Base-by-base conservation (phyloP, 148 eudicot species). In the Fallopia convolvulus region DNA sequence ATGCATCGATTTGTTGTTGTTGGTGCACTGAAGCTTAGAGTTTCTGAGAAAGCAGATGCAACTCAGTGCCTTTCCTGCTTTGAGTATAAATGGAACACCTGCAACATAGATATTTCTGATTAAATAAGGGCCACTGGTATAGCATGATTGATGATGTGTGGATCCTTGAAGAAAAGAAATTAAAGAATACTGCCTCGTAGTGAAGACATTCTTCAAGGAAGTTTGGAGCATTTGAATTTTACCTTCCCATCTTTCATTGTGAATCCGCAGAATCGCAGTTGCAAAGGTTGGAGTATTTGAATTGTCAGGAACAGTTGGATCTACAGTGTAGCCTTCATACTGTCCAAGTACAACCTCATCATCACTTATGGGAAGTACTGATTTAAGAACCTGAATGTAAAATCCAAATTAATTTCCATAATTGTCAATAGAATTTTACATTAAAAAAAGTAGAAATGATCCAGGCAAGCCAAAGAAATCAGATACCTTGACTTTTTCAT, bases 221-320 rank as follows among this genome's bases (percentile, higher is more conserved):
- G 56, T 50, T 17, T 71, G 46, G n/a, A n/a, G n/a, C n/a, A n/a
- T n/a, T n/a, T n/a, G n/a, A n/a, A n/a, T n/a, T n/a, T n/a, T 66
- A 94, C 98, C 99, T 92, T 94, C 99, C 99, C 99, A 94, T 89
- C 99, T 90, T 83, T 94, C 99, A 60, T 87, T 94, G 86, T 94
- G 93, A 77, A 94, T 88, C 76, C 92, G 85, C 66, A 94, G 85
- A 66, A 94, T 56, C 78, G 85, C 79, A 44, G 97, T 94, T 32
- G 99, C 99, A 88, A 92, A 94, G 78, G 99, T 94, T 72, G 99
- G 99, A 76, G 99, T 94, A 70, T 94, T 90, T 32, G 99, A 94
- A 74, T 85, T 70, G 33, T 88, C 86, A 44, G 99, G 99, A 80
- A 94, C 99, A 21, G 96, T 92, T 77, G 97, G 99, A 73, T 94